Evolutionary conservation across 148 eudicot species (phyloP).

Genomic region (Cornus controversa): DNA sequence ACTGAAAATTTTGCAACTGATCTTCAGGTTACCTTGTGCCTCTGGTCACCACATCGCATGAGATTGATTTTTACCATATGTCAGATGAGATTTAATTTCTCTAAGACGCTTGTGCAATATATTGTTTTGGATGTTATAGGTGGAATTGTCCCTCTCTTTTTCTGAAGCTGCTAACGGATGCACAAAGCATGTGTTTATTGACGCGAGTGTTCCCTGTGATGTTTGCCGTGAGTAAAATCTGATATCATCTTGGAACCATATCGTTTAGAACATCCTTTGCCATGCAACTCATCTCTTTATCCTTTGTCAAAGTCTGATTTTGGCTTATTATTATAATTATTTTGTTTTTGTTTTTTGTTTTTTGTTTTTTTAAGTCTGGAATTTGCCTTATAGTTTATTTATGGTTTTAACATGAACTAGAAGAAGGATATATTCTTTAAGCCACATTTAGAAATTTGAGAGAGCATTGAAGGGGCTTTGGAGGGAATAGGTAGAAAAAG

Average conservation of each 20-base stretch:
- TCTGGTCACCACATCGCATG: neutral
- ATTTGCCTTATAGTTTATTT: neutral
- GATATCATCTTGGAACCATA: neutral
- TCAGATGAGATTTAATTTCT: neutral
- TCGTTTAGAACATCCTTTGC: neutral
- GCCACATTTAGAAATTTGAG: neutral
- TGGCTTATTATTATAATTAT: neutral
- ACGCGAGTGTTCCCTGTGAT: constrained; percentile 73
- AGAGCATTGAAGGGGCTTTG: neutral
- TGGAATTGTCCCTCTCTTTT: constrained; percentile 73
- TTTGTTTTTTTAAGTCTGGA: neutral
- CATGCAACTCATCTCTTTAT: neutral
- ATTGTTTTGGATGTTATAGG: constrained; percentile 38
- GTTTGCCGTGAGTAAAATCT: constrained; percentile 67
- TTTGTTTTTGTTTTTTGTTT: too few species aligned
- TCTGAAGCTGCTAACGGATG: constrained; percentile 88
- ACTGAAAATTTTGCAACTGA: constrained; percentile 62
- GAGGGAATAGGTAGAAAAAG: neutral
- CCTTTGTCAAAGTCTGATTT: neutral
- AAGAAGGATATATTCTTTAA: neutral
- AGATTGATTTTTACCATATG: constrained; percentile 9
- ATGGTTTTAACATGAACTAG: neutral
- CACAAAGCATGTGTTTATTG: constrained; percentile 71
- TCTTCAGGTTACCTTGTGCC: constrained; percentile 57
- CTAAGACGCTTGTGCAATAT: constrained; percentile 14